Conservation (phyloP, 2,329 filamentous ascomycete genomes). For the Raffaelea albimanens region DNA sequence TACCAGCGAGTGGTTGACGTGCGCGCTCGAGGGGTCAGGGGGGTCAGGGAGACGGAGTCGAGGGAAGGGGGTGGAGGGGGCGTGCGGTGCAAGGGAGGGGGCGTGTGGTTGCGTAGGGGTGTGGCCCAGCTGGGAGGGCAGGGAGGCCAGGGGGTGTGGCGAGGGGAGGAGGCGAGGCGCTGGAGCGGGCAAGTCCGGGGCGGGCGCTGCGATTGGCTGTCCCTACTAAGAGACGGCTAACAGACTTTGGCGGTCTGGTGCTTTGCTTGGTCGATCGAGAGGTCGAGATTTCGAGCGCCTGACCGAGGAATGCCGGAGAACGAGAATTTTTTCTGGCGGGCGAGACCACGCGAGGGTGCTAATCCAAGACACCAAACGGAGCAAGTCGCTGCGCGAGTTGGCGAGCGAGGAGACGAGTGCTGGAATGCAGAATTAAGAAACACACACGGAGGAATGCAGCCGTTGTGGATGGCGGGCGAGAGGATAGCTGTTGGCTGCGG, state of each 20-base stretch:
- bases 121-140: slow-evolving; percentile 7
- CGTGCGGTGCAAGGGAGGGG: background rate
- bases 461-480: too few species aligned
- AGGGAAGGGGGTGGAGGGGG: background rate
- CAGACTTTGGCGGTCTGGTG: background rate
- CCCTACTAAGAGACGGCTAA: background rate
- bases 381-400: too few species aligned
- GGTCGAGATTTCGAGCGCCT: background rate
- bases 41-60: too few species aligned
- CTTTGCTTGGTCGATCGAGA: background rate
- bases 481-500: too few species aligned
- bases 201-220: slow-evolving; percentile 5
- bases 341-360: background rate
- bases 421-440: slow-evolving; percentile 1
- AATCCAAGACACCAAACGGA: background rate
- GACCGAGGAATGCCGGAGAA: slow-evolving; percentile 5
- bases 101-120: slow-evolving; percentile 3
- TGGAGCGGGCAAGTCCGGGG: slow-evolving; percentile 8
- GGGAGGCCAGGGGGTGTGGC: background rate
- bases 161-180: slow-evolving; percentile 8
- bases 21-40: slow-evolving; percentile 2
- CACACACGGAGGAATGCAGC: too few species aligned
- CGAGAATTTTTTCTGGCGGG: too few species aligned
- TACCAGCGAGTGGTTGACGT: slow-evolving; percentile 12
- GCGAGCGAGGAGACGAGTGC: background rate